Conservation (phyloP, 2,329 filamentous ascomycete genomes). For the Orbilia oligospora region DNA sequence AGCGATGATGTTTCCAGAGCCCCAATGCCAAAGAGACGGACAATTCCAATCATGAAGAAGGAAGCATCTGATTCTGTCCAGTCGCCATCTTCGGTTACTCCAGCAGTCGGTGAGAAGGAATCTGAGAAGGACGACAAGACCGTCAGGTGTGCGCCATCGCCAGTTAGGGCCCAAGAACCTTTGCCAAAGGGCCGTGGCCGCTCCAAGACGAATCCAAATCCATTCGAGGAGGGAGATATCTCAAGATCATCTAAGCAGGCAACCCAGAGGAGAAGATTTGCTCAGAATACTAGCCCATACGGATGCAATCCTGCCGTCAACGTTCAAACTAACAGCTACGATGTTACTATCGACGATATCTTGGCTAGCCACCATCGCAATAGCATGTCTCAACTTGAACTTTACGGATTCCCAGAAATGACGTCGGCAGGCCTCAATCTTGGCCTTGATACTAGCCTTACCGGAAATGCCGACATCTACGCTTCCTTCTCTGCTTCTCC, state of each 20-base stretch:
- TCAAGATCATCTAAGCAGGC: constrained; percentile 48
- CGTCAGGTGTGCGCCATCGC: constrained; percentile 36
- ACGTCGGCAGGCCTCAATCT: constrained; percentile 41
- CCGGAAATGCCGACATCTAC: constrained; percentile 53
- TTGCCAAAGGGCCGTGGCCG: constrained; percentile 41
- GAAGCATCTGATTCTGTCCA: constrained; percentile 51
- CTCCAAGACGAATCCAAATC: constrained; percentile 58
- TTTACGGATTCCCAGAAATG: constrained; percentile 60
- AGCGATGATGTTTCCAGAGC: constrained; percentile 37
- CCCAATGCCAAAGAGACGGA: constrained; percentile 47
- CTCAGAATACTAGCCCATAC: constrained; percentile 50
- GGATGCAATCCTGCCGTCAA: constrained; percentile 48
- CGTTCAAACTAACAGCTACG: constrained; percentile 38
- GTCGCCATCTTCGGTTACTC: constrained; percentile 48
- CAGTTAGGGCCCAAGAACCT: constrained; percentile 14
- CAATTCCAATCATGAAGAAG: constrained; percentile 42
- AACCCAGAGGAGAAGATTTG: constrained; percentile 44
- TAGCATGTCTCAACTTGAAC: constrained; percentile 54
- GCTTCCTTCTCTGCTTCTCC: constrained; percentile 57
- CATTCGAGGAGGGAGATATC: constrained; percentile 57
- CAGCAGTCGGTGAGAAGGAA: constrained; percentile 55
- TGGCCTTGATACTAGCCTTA: constrained; percentile 47
- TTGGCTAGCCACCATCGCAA: constrained; percentile 54
- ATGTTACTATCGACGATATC: constrained; percentile 54
- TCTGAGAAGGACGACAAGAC: constrained; percentile 51